Conservation (phyloP, 2,329 filamentous ascomycete genomes). For the Beauveria sp. region DNA sequence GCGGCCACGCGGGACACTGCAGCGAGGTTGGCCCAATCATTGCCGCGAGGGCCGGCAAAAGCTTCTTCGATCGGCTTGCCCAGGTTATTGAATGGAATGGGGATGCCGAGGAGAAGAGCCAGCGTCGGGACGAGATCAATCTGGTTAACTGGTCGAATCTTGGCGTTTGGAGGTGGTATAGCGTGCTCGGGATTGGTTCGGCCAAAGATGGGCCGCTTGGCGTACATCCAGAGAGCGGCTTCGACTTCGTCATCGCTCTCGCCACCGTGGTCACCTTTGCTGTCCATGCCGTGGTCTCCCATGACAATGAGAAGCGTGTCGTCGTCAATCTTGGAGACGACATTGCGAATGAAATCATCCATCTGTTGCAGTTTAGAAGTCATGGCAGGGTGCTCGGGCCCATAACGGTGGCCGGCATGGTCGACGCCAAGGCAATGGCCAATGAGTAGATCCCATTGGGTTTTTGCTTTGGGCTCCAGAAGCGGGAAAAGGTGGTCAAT, state of each 20-base stretch:
- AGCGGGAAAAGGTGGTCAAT: slow-evolving; percentile 84
- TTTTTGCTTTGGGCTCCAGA: slow-evolving; percentile 54
- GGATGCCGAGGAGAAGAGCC: slow-evolving; percentile 77
- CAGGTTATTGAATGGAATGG: slow-evolving; percentile 93
- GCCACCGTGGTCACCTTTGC: slow-evolving; percentile 95
- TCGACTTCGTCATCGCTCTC: slow-evolving; percentile 95
- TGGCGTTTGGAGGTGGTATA: slow-evolving; percentile 61
- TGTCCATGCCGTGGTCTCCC: slow-evolving; percentile 99
- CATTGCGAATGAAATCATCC: slow-evolving; percentile 67
- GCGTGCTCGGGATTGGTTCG: slow-evolving; percentile 55
- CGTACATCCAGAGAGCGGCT: slow-evolving; percentile 97
- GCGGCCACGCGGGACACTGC: slow-evolving; percentile 68
- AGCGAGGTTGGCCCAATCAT: slow-evolving; percentile 70
- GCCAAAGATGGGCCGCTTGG: slow-evolving; percentile 78
- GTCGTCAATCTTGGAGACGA: slow-evolving; percentile 69
- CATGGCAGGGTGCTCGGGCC: slow-evolving; percentile 89
- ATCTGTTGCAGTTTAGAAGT: slow-evolving; percentile 84
- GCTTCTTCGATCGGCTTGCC: slow-evolving; percentile 90
- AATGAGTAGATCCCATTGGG: slow-evolving; percentile 87
- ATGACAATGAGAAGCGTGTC: slow-evolving; percentile 86
- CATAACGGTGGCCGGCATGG: slow-evolving; percentile 93
- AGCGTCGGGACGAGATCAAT: slow-evolving; percentile 95
- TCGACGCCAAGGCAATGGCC: slow-evolving; percentile 93
- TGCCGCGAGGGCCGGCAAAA: slow-evolving; percentile 64
- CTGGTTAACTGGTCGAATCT: slow-evolving; percentile 68